Evolutionary conservation across 805 yeast species (phyloP), one percentile per base, ranked within the genome.

Genomic region (Candida yuanshanica): DNA sequence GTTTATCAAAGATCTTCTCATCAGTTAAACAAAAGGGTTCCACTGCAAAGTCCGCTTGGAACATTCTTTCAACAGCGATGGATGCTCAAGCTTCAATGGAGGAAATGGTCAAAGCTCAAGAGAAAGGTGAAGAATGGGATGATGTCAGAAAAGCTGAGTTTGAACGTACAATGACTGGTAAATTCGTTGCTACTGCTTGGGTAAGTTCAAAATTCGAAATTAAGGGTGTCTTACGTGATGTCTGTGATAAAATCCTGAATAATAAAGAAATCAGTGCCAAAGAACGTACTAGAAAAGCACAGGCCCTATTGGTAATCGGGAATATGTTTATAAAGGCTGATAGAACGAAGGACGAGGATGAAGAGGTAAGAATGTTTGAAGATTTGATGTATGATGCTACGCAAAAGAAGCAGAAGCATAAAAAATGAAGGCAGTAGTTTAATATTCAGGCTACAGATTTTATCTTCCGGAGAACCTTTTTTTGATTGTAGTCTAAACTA

Each of bases 141-240:
- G 76, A 78, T 7, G 83, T 75, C 41, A 74, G 76, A 52, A 75
- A 77, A 47, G 88, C 81, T 2, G 93, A 88, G 57, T 76, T 84
- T 65, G 96, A 91, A 56, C 75, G 88, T 38, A 66, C 77, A 42
- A 74, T 91, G 47, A 80, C 88, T 41, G 98, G 99, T 20, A 93
- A 91, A 60, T 76, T 93, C 18, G 71, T 93, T 38, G 91, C 93
- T 7, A 89, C 96, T 1, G 95, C 95, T 16, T 93, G 99, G 99
- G 85, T 86, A 18, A 86, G 95, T 31, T 87, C 96, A 17, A 81
- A 84, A 51, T 82, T 79, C 63, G 99, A 93, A 65, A 80, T 90
- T 40, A 81, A 82, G 45, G 72, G 83, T 22, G 81, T 85, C n/a
- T 58, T 85, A 39, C 77, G 93, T 37, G 90, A 83, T 24, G 89